phyloP scores from a whole-genome alignment of 2,329 filamentous ascomycete species.

The Trichoderma sp. region DNA sequence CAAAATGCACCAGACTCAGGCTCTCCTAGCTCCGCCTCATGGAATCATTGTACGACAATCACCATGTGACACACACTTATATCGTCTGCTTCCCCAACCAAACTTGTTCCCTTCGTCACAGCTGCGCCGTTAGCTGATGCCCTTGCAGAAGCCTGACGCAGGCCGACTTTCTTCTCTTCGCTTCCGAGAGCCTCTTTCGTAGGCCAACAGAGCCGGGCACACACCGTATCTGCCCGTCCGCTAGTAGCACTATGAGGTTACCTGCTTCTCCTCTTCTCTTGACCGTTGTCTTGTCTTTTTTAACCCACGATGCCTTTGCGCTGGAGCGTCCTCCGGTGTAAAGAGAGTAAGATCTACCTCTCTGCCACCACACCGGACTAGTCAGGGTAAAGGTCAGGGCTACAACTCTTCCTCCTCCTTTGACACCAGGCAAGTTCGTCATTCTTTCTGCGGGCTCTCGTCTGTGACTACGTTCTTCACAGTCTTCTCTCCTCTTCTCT shows the following conservation, averaged over 20 bases:
- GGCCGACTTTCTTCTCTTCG: neutral
- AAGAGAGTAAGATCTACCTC: neutral
- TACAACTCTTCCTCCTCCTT: constrained; percentile 10
- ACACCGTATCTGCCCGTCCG: neutral
- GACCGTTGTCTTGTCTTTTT: neutral
- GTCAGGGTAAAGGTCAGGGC: constrained; percentile 25
- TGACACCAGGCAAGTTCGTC: constrained; percentile 10
- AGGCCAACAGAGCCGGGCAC: constrained; percentile 1
- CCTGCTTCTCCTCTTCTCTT: constrained; percentile 3
- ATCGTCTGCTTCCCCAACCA: constrained; percentile 9
- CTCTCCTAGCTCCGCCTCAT: neutral
- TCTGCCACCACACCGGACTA: constrained; percentile 14
- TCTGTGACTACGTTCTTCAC: neutral
- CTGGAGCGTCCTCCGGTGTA: neutral
- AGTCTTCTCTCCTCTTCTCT: neutral
- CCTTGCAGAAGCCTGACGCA: constrained; percentile 18
- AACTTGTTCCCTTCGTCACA: constrained; percentile 3
- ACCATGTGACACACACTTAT: constrained; percentile 21
- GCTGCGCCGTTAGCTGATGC: constrained; percentile 20
- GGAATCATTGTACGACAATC: neutral
- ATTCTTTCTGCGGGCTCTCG: constrained; percentile 6
- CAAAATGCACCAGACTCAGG: no score
- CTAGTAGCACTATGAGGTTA: constrained; percentile 7
- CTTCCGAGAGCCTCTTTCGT: constrained; percentile 9
- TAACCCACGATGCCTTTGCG: neutral